phyloP scores from a whole-genome alignment of 2,329 filamentous ascomycete genomes.

The Scleromitrula shiraiana region DNA sequence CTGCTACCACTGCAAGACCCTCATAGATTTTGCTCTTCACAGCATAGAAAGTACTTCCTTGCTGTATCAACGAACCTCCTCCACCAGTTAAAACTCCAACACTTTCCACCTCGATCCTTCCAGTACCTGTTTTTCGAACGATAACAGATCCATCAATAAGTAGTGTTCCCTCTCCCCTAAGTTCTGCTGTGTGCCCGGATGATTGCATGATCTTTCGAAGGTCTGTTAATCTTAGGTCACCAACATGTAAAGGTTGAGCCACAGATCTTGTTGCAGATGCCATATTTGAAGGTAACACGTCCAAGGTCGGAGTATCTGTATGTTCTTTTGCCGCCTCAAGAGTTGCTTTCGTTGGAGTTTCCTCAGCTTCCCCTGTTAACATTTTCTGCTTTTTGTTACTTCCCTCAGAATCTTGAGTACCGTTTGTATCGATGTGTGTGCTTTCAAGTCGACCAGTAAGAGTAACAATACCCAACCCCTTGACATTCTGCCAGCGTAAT shows the following conservation, averaged over 20 bases:
- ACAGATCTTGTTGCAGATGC: slow-evolving; percentile 67
- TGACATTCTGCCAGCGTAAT: slow-evolving; percentile 90
- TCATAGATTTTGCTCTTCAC: slow-evolving; percentile 91
- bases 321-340: slow-evolving; percentile 13
- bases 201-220: slow-evolving; percentile 75
- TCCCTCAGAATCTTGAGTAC: slow-evolving; percentile 29
- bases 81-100: slow-evolving; percentile 47
- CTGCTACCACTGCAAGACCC: slow-evolving; percentile 72
- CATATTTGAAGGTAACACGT: slow-evolving; percentile 47
- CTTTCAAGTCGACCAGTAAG: slow-evolving; percentile 66
- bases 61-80: slow-evolving; percentile 34
- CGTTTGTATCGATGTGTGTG: slow-evolving; percentile 36
- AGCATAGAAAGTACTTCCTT: slow-evolving; percentile 67
- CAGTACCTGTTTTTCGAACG: slow-evolving; percentile 80
- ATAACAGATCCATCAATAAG: slow-evolving; percentile 83
- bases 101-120: slow-evolving; percentile 80
- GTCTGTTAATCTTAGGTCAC: slow-evolving; percentile 83
- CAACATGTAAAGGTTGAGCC: slow-evolving; percentile 86
- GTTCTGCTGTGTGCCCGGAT: slow-evolving; percentile 80
- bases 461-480: slow-evolving; percentile 85
- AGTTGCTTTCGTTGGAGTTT: slow-evolving; percentile 17
- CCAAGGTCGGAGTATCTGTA: slow-evolving; percentile 31
- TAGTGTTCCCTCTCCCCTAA: slow-evolving; percentile 84
- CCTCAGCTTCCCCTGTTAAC: slow-evolving; percentile 38
- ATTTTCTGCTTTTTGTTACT: slow-evolving; percentile 38